These are phyloP conservation scores for Oryza glaberrima DNA, from an alignment of 176 grass and related monocot genomes.

Conservation along the genomic window DNA sequence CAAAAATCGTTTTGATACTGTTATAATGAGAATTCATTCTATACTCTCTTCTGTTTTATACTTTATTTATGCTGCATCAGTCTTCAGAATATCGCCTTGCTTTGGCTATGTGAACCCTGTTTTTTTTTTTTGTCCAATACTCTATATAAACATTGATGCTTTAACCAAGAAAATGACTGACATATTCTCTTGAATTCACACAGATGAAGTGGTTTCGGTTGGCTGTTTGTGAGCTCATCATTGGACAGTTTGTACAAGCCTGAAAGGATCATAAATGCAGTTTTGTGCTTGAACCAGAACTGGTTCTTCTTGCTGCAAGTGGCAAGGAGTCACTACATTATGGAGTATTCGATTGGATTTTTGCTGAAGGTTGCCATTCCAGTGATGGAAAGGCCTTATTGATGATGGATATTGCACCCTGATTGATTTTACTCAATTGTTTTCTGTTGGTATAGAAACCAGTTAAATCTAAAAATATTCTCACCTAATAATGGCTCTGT, in stretches of 20 bases:
- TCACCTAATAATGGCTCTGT: neutral
- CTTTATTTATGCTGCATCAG: neutral
- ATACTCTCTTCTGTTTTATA: neutral
- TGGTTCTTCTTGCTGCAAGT: slow-evolving; percentile 1
- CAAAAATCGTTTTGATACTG: neutral
- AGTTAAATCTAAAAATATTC: slow-evolving; percentile 32
- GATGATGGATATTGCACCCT: slow-evolving; percentile 12
- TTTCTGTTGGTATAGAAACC: slow-evolving; percentile 30
- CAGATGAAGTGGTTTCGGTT: slow-evolving; percentile 43
- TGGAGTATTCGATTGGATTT: slow-evolving; percentile 38
- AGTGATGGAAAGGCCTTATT: neutral
- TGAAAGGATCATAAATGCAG: slow-evolving; percentile 20
- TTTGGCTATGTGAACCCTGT: neutral
- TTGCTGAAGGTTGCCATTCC: neutral
- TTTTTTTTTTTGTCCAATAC: slow-evolving; percentile 26
- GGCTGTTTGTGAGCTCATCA: slow-evolving; percentile 22
- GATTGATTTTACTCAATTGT: slow-evolving; percentile 10
- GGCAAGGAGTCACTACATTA: neutral
- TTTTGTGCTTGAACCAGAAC: slow-evolving; percentile 8
- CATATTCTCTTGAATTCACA: slow-evolving; percentile 26
- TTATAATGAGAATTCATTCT: neutral
- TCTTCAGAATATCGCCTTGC: slow-evolving; percentile 6
- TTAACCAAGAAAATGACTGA: slow-evolving; percentile 13
- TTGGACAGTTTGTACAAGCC: neutral
- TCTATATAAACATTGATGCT: slow-evolving; percentile 18